Evolutionary conservation across 2,329 filamentous ascomycete species (phyloP).

Genomic region (Arthrobotrys iridis): DNA sequence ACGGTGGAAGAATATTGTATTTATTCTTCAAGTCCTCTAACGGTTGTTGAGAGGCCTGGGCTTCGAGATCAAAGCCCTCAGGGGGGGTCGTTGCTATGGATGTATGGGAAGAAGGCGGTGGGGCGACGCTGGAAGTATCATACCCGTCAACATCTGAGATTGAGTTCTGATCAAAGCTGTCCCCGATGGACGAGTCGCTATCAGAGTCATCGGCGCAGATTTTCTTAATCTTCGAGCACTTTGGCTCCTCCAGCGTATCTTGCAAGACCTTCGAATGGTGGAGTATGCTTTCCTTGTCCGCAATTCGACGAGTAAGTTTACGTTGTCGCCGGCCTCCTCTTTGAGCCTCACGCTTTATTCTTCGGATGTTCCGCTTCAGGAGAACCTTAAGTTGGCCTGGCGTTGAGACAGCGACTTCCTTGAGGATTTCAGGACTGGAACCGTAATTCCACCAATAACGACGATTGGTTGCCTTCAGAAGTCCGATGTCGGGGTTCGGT

Average conservation of each 20-base stretch:
- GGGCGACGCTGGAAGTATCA: constrained; percentile 35
- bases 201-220: constrained; percentile 18
- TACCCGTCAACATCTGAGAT: constrained; percentile 44
- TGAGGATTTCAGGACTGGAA: constrained; percentile 6
- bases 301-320: constrained; percentile 21
- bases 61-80: constrained; percentile 25
- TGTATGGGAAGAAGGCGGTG: constrained; percentile 45
- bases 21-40: constrained; percentile 13
- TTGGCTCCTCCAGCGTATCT: background rate
- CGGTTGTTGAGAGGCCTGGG: background rate
- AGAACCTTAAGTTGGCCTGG: constrained; percentile 25
- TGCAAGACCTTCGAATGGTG: background rate
- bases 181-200: constrained; percentile 23
- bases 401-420: constrained; percentile 3
- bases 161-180: constrained; percentile 29
- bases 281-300: constrained; percentile 5
- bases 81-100: constrained; percentile 42
- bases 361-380: constrained; percentile 33
- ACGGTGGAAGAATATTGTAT: constrained; percentile 28
- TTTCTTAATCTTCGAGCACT: background rate
- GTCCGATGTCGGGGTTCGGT: constrained; percentile 47
- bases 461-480: constrained; percentile 44
- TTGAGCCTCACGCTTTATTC: constrained; percentile 28
- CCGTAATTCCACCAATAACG: constrained; percentile 52
- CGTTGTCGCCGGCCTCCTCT: constrained; percentile 41